Percentiles rank a stretch among this genome's conserved stretches.
Conservation (phyloP, 2,329 filamentous ascomycete genomes). For the Stachybotrys elegans region DNA sequence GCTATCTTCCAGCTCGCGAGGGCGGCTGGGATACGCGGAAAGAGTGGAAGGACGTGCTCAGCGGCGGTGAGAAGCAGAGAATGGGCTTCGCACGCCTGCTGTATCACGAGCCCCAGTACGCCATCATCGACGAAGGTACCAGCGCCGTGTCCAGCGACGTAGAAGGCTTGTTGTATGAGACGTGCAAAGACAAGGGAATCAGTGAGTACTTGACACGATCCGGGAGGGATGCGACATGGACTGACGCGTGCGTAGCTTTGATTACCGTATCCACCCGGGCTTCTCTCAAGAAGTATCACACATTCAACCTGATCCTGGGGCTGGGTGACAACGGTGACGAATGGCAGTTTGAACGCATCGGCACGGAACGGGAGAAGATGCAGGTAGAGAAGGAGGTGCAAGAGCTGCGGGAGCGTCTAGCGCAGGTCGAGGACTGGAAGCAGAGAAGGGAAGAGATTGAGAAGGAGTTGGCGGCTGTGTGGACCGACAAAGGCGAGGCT, state of each 20-base stretch:
- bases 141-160: slow-evolving; percentile 93
- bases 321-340: slow-evolving; percentile 74
- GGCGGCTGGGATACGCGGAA: slow-evolving; percentile 96
- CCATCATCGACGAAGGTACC: slow-evolving; percentile 92
- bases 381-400: slow-evolving; percentile 87
- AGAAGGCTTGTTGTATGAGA: slow-evolving; percentile 88
- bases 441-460: slow-evolving; percentile 75
- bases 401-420: slow-evolving; percentile 74
- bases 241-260: slow-evolving; percentile 51
- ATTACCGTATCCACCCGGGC: slow-evolving; percentile 95
- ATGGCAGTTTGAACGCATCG: slow-evolving; percentile 92
- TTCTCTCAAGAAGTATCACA: slow-evolving; percentile 93
- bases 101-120: slow-evolving; percentile 93
- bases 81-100: slow-evolving; percentile 86
- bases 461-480: slow-evolving; percentile 63
- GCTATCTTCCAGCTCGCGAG: slow-evolving; percentile 86
- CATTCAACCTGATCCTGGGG: slow-evolving; percentile 81
- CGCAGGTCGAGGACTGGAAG: slow-evolving; percentile 82
- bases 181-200: slow-evolving; percentile 86
- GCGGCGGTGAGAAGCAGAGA: slow-evolving; percentile 93
- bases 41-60: slow-evolving; percentile 98
- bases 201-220: slow-evolving; percentile 52
- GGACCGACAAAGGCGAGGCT: slow-evolving; percentile 48
- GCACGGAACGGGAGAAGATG: slow-evolving; percentile 88
- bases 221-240: neutral